phyloP scores from a whole-genome alignment of 2,329 filamentous ascomycete species.

The Corinectria fuckeliana region DNA sequence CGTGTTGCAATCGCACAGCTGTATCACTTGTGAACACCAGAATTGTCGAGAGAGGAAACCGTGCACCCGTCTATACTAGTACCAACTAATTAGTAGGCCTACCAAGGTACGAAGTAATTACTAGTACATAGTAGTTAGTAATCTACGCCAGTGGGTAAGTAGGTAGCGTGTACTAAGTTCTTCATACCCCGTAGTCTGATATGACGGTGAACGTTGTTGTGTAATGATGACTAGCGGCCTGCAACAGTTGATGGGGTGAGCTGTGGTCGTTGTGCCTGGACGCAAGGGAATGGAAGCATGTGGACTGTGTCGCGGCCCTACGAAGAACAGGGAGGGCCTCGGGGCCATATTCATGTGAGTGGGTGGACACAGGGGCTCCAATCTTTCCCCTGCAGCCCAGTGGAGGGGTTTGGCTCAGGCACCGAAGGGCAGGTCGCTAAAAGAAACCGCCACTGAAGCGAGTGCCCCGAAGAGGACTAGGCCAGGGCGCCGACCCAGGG shows the following conservation, averaged over 20 bases:
- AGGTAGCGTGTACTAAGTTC: not conserved
- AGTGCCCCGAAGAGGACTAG: not conserved
- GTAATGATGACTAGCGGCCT: not conserved
- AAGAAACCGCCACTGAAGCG: not conserved
- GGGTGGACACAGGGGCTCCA: not conserved
- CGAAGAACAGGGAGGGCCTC: conserved; percentile 1
- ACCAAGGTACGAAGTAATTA: no score
- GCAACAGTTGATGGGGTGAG: conserved; percentile 9
- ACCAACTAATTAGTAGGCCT: no score
- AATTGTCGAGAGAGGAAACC: no score
- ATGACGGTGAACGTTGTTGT: no score
- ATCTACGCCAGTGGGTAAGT: no score
- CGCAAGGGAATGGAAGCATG: not conserved
- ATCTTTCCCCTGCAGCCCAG: not conserved
- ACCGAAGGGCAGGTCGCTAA: not conserved
- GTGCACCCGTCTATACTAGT: no score
- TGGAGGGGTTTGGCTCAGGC: not conserved
- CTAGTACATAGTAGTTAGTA: no score
- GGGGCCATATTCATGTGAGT: conserved; percentile 2
- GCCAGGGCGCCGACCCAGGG: conserved; percentile 10
- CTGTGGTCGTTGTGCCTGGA: not conserved
- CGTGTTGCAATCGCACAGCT: no score
- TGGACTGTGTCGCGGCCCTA: not conserved
- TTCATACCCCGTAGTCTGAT: no score
- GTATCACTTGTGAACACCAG: no score